Percentiles rank a stretch among this genome's conserved stretches.
Conservation (phyloP, 2,329 filamentous ascomycete species). For the Cryphonectria parasitica region DNA sequence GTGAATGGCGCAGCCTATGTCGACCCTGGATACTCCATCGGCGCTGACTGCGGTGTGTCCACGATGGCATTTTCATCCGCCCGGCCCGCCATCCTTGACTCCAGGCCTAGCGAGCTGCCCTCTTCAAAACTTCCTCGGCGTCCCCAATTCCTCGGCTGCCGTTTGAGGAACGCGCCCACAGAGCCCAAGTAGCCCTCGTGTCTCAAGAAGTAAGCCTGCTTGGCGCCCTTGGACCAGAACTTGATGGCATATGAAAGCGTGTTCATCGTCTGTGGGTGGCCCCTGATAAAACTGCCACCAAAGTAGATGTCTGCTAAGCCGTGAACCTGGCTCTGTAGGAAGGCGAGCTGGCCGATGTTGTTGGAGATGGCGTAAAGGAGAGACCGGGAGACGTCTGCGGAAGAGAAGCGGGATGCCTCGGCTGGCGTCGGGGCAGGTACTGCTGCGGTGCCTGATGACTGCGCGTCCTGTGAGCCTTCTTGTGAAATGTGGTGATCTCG, state of each 20-base stretch:
- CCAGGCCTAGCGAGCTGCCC: slow-evolving; percentile 33
- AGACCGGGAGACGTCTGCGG: slow-evolving; percentile 86
- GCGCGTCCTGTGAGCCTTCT: slow-evolving; percentile 29
- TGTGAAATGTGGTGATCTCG: slow-evolving; percentile 38
- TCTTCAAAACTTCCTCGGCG: slow-evolving; percentile 76
- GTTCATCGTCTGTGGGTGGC: slow-evolving; percentile 97
- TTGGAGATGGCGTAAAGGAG: slow-evolving; percentile 95
- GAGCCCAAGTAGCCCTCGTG: slow-evolving; percentile 95
- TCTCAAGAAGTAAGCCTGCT: slow-evolving; percentile 93
- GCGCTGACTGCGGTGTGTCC: slow-evolving; percentile 12
- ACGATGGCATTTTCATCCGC: slow-evolving; percentile 11
- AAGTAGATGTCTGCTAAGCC: slow-evolving; percentile 93
- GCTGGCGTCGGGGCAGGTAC: slow-evolving; percentile 27
- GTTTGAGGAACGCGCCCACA: slow-evolving; percentile 91
- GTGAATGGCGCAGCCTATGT: background rate
- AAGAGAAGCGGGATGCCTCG: slow-evolving; percentile 61
- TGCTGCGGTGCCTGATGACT: slow-evolving; percentile 29
- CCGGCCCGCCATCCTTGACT: slow-evolving; percentile 36
- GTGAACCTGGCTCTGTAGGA: slow-evolving; percentile 96
- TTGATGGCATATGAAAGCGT: slow-evolving; percentile 95
- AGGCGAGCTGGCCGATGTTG: slow-evolving; percentile 97
- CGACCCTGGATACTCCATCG: background rate
- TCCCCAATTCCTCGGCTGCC: slow-evolving; percentile 90
- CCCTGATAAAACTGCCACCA: slow-evolving; percentile 93
- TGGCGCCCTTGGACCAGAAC: slow-evolving; percentile 91